Evolutionary conservation across 2,329 filamentous ascomycete species (phyloP), one percentile per base, ranked within the genome.

Genomic region (Dactylellina cionopaga): DNA sequence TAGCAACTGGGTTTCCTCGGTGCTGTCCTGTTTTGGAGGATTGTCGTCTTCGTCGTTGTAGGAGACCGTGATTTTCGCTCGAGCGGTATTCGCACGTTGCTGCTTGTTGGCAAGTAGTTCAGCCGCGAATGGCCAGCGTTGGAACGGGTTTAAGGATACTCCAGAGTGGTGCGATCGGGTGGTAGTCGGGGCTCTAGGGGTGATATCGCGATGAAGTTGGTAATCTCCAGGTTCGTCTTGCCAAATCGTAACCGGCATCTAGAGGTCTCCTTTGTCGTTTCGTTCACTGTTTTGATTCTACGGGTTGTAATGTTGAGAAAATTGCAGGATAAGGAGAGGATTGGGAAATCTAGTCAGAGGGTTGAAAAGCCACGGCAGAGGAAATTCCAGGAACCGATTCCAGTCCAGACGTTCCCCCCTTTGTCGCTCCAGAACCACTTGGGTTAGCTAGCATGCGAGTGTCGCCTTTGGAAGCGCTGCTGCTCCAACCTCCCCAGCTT

Each of bases 181-280:
- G 11, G 66, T 62, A 43, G n/a, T n/a, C 39, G 66, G 56, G 41
- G 66, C 58, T 25, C 66, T 58, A 25, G 56, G 55, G 31, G 58
- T 71, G 51, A 56, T 29, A 4, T 71, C 66, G 51, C 66, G 66
- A 44, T 71, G 52, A 71, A 71, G 31, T 47, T 63, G 66, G 27
- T 71, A 41, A 29, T 71, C 66, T 71, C 58, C 66, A 58, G 51
- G 63, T 13, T 71, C 66, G 27, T 46, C 51, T 39, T 56, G 58
- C 66, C 59, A 44, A 52, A 64, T 71, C 29, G 66, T 58, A 71
- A 63, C 43, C 56, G 66, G 66, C 66, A 71, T 71, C 66, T 71
- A 71, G 66, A 71, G 58, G 44, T 71, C 43, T 37, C 41, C 43
- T 31, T 56, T 31, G 25, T 19, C 9, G 3, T n/a, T 43, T 39